phyloP scores from a whole-genome alignment of 768 basidiomycete species.

The Rhizopogon rudus region DNA sequence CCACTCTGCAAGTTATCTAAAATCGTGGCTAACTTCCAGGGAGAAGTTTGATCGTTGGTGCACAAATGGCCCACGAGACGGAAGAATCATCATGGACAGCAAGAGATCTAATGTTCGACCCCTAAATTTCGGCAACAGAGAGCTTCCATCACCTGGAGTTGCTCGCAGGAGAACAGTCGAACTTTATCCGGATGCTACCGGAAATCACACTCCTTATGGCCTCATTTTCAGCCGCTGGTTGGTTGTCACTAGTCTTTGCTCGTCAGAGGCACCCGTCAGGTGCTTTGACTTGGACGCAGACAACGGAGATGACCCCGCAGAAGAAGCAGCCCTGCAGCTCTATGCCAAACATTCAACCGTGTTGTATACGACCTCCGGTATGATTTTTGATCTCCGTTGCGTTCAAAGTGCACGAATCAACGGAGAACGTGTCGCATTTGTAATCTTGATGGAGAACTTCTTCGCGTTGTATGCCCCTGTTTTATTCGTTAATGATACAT shows the following conservation, averaged over 20 bases:
- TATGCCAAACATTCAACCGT: slow-evolving; percentile 2
- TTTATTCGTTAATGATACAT: not conserved
- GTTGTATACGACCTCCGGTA: not conserved
- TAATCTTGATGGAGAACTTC: slow-evolving; percentile 1
- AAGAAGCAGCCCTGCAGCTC: not conserved
- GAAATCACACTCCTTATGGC: not conserved
- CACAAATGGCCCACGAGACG: slow-evolving; percentile 1
- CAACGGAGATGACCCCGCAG: not conserved
- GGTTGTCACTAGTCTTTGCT: slow-evolving; percentile 1
- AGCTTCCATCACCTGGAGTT: not conserved
- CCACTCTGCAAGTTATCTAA: not conserved
- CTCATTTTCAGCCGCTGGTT: slow-evolving; percentile 2
- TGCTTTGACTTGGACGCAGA: slow-evolving; percentile 1
- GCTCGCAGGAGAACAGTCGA: slow-evolving; percentile 2
- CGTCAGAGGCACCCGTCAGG: slow-evolving; percentile 1
- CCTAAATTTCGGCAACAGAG: not conserved
- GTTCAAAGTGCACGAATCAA: not conserved
- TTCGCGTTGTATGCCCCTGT: not conserved
- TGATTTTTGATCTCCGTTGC: slow-evolving; percentile 3
- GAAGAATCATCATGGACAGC: not conserved
- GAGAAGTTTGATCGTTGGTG: slow-evolving; percentile 1
- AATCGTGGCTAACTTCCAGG: slow-evolving; percentile 1
- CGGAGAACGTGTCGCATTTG: slow-evolving; percentile 1
- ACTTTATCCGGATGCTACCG: not conserved
- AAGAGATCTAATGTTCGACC: not conserved